Conservation (phyloP, 352 stramenopile species). For the Pythium sp. region DNA sequence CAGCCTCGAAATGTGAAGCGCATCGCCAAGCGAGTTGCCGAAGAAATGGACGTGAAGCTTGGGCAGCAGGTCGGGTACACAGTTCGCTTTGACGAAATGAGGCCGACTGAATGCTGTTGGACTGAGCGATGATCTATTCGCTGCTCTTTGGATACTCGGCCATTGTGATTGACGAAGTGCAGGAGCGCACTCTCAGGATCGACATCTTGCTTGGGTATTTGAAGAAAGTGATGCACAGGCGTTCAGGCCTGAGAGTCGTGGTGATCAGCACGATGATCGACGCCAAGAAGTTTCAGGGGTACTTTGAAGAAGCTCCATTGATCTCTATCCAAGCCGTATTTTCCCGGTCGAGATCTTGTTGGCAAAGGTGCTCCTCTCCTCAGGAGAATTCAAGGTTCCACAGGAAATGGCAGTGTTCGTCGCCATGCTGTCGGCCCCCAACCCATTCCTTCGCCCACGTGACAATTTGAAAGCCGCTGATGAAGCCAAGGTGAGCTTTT, state of each 20-base stretch:
- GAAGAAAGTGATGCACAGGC: slow-evolving; percentile 94
- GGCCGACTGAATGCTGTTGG: slow-evolving; percentile 94
- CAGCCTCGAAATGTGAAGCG: slow-evolving; percentile 97
- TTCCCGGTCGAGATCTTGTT: slow-evolving; percentile 99
- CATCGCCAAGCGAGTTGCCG: slow-evolving; percentile 96
- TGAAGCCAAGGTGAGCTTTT: slow-evolving; percentile 95
- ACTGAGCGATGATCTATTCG: slow-evolving; percentile 96
- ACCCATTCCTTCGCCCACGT: too few species aligned
- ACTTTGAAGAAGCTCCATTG: slow-evolving; percentile 94
- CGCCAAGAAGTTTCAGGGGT: slow-evolving; percentile 95
- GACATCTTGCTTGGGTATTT: slow-evolving; percentile 98
- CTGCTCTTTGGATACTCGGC: slow-evolving; percentile 94
- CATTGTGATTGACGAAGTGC: slow-evolving; percentile 97
- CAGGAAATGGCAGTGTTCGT: slow-evolving; percentile 98
- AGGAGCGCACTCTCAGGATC: slow-evolving; percentile 96
- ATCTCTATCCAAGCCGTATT: slow-evolving; percentile 93
- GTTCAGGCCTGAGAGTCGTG: slow-evolving; percentile 97
- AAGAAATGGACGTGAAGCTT: slow-evolving; percentile 98
- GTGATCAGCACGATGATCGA: slow-evolving; percentile 99
- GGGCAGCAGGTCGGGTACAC: slow-evolving; percentile 99
- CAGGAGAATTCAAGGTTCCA: slow-evolving; percentile 93
- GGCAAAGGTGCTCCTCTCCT: slow-evolving; percentile 96
- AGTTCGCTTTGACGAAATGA: slow-evolving; percentile 99
- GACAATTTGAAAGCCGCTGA: too few species aligned
- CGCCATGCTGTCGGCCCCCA: slow-evolving; percentile 53